Evolutionary conservation across 306 rosid genomes (phyloP), one percentile per base, ranked within the genome.

Genomic region (Quercus gilva): DNA sequence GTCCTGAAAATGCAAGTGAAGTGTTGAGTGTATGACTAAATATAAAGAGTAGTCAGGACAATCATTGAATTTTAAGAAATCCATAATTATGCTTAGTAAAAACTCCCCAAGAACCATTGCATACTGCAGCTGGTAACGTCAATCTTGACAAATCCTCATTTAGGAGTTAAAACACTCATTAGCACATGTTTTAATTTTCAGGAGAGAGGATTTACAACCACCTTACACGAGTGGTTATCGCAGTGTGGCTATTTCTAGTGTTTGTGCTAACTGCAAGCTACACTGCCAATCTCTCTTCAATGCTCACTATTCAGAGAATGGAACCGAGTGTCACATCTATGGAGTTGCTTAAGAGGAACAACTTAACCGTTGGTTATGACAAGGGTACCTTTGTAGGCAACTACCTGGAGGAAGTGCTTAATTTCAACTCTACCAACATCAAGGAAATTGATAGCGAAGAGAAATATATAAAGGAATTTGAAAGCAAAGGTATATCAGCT

Each of bases 221-320:
- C 85, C 86, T 87, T 51, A 72, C 89, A 57, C 84, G 88, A 0
- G 76, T 86, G 67, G 93, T 87, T 71, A 84, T 87, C 81, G 58
- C 63, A 21, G 74, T 87, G 51, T 91, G 95, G 95, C 80, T 91
- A 1, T 86, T 89, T 80, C 85, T 91, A 52, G 95, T 87, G 37
- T 72, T 89, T 56, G 76, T 85, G 53, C 78, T 91, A 55, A 84
- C 55, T 76, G 85, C 95, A 41, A 91, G 92, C 83, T 91, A 91
- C 89, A 91, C 92, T 1, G 95, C 95, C 10, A 89, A 85, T 78
- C 90, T 91, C 15, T 89, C 95, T 76, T 91, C 95, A 43, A 85
- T 91, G 84, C 90, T 91, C 31, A 91, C 95, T 6, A 86, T 91
- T 29, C 83, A 84, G 69, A 81, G 83, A 23, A 55, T 87, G 45